Evolutionary conservation across 495 filamentous ascomycete species (phyloP).

Genomic region (Talaromyces trachyspermus): DNA sequence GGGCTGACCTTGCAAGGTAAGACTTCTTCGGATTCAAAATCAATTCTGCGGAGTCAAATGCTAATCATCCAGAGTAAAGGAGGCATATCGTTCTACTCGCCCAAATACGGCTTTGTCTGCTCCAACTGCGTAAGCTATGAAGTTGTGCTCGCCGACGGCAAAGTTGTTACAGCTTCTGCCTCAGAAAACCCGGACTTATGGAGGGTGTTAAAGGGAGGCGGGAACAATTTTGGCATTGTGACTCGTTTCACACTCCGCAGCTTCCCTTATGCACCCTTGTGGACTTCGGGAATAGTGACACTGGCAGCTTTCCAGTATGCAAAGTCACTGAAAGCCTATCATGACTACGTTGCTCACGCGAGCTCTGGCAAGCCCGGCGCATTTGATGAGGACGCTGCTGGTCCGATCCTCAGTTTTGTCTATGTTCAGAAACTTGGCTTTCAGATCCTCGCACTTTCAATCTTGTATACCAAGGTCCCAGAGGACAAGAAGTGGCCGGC

Average conservation of each 20-base stretch:
- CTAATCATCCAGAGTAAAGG: conserved; percentile 11
- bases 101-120: conserved; percentile 17
- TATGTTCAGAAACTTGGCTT: conserved; percentile 37
- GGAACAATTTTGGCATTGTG: conserved; percentile 36
- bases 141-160: conserved; percentile 58
- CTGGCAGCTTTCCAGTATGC: conserved; percentile 6
- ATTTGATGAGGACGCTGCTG: conserved; percentile 22
- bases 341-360: conserved; percentile 7
- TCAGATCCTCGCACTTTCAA: conserved; percentile 60
- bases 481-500: conserved; percentile 55
- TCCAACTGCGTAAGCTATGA: conserved; percentile 19
- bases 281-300: conserved; percentile 4
- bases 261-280: conserved; percentile 12
- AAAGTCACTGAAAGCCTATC: conserved; percentile 6
- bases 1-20: conserved; percentile 43
- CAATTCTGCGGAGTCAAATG: conserved; percentile 9
- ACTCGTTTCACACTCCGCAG: conserved; percentile 39
- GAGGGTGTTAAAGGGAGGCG: conserved; percentile 46
- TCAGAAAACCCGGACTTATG: conserved; percentile 40
- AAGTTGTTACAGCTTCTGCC: conserved; percentile 30
- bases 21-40: conserved; percentile 1
- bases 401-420: conserved; percentile 26
- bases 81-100: conserved; percentile 20
- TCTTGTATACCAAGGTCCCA: conserved; percentile 56
- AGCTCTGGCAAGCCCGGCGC: conserved; percentile 3